phyloP scores from a whole-genome alignment of 225 moss, liverwort and hornwort species.

The Polytrichum commune region DNA sequence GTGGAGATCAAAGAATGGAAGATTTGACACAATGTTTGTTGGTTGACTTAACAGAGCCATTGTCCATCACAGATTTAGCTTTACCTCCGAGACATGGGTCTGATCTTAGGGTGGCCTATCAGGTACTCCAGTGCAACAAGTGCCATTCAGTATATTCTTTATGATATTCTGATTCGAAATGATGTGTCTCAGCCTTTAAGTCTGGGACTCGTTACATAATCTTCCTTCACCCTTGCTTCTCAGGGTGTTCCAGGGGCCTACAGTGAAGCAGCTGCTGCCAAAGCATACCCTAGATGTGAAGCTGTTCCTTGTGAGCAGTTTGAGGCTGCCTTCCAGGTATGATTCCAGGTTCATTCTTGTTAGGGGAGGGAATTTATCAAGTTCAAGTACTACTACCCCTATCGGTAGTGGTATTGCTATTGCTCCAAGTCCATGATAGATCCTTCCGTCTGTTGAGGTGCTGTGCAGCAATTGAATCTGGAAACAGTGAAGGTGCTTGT shows the following conservation, averaged over 20 bases:
- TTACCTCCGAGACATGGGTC: constrained; percentile 90
- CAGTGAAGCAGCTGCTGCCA: constrained; percentile 95
- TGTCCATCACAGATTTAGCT: constrained; percentile 86
- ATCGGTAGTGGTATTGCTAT: too few species aligned
- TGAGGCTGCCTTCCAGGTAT: constrained; percentile 85
- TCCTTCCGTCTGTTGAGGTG: background rate
- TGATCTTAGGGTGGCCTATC: constrained; percentile 86
- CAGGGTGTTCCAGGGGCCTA: constrained; percentile 96
- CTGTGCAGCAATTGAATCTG: background rate
- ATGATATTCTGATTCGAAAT: too few species aligned
- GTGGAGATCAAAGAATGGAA: too few species aligned
- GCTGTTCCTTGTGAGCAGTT: constrained; percentile 99
- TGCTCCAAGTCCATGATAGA: too few species aligned
- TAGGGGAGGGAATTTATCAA: constrained; percentile 1
- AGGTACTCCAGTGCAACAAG: constrained; percentile 30
- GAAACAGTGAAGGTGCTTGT: background rate
- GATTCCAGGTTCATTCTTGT: constrained; percentile 4
- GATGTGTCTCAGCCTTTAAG: too few species aligned
- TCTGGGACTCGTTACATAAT: too few species aligned
- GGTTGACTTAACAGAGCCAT: constrained; percentile 48
- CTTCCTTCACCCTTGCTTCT: constrained; percentile 7
- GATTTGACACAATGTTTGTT: constrained; percentile 12
- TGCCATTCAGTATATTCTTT: too few species aligned
- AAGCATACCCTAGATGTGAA: constrained; percentile 93
- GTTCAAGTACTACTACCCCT: background rate